Percentiles rank a stretch among this genome's conserved stretches.
Evolutionary conservation across 176 grass and related monocot species (phyloP).

Genomic region (Oryza meyeriana): DNA sequence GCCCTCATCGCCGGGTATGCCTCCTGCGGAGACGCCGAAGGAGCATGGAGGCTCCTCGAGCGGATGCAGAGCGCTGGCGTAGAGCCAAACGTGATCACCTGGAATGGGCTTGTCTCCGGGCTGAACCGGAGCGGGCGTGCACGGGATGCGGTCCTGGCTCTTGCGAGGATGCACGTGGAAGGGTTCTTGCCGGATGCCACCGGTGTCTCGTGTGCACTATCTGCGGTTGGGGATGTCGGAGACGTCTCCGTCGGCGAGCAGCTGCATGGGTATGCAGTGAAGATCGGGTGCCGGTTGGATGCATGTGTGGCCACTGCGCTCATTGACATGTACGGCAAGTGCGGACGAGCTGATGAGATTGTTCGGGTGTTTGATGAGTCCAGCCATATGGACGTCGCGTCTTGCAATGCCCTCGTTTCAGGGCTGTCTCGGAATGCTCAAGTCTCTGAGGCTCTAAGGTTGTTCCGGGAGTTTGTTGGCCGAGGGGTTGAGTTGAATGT

Average conservation of each 20-base stretch:
- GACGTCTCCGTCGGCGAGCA: slow-evolving; percentile 35
- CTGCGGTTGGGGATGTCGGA: slow-evolving; percentile 37
- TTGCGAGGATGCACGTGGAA: slow-evolving; percentile 53
- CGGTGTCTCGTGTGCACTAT: slow-evolving; percentile 46
- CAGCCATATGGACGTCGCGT: slow-evolving; percentile 40
- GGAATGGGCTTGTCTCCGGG: slow-evolving; percentile 61
- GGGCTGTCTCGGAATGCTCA: slow-evolving; percentile 61
- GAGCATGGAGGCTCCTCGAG: slow-evolving; percentile 28
- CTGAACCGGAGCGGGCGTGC: slow-evolving; percentile 51
- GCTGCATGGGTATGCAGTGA: slow-evolving; percentile 47
- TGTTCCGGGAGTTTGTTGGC: slow-evolving; percentile 46
- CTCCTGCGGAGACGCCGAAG: slow-evolving; percentile 23
- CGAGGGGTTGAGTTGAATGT: slow-evolving; percentile 52
- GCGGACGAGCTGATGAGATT: slow-evolving; percentile 40
- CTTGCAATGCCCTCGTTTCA: slow-evolving; percentile 54
- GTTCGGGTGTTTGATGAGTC: slow-evolving; percentile 43
- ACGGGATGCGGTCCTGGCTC: slow-evolving; percentile 19
- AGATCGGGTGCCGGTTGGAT: slow-evolving; percentile 37
- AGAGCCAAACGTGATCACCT: slow-evolving; percentile 61
- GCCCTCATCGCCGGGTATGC: slow-evolving; percentile 44
- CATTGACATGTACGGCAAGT: slow-evolving; percentile 64
- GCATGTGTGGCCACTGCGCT: slow-evolving; percentile 45
- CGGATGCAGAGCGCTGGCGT: slow-evolving; percentile 39
- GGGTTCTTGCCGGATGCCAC: slow-evolving; percentile 41
- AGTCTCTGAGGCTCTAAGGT: slow-evolving; percentile 39